Percentiles rank a stretch among this genome's conserved stretches.
phyloP scores from a whole-genome alignment of 2,329 filamentous ascomycete species.

The Fusarium veterinarium region DNA sequence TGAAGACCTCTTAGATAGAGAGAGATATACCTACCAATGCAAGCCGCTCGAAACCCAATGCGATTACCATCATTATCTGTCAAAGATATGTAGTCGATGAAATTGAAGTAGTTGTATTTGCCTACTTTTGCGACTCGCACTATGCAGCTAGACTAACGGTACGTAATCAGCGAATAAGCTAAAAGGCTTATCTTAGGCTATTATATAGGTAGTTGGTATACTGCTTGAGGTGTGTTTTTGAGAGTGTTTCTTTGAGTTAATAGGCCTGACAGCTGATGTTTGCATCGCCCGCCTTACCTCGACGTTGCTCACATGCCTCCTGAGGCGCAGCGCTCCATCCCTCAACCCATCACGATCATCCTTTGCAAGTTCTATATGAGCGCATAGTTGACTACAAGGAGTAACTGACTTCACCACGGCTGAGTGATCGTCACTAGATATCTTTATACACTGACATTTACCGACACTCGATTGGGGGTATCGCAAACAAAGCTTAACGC shows the following conservation, averaged over 20 bases:
- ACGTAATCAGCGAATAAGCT: not conserved
- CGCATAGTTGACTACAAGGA: not conserved
- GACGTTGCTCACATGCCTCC: constrained; percentile 30
- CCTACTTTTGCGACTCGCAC: not conserved
- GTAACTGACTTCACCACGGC: not conserved
- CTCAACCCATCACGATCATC: not conserved
- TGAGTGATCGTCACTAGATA: not conserved
- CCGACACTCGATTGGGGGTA: not conserved
- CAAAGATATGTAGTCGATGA: not conserved
- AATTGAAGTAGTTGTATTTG: not conserved
- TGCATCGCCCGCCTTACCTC: not conserved
- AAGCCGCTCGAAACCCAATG: not conserved
- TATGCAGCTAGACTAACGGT: not conserved
- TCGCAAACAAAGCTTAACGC: not conserved
- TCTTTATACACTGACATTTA: not conserved
- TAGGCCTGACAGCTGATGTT: not conserved
- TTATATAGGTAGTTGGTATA: not conserved
- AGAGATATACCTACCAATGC: not conserved
- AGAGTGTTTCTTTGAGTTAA: not conserved
- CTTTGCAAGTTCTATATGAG: not conserved
- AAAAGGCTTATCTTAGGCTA: not conserved
- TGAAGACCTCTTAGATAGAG: not conserved
- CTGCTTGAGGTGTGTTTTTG: not conserved
- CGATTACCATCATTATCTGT: not conserved
- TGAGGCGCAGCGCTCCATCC: constrained; percentile 25